phyloP scores from a whole-genome alignment of 306 rosid species.

The Morella rubra region DNA sequence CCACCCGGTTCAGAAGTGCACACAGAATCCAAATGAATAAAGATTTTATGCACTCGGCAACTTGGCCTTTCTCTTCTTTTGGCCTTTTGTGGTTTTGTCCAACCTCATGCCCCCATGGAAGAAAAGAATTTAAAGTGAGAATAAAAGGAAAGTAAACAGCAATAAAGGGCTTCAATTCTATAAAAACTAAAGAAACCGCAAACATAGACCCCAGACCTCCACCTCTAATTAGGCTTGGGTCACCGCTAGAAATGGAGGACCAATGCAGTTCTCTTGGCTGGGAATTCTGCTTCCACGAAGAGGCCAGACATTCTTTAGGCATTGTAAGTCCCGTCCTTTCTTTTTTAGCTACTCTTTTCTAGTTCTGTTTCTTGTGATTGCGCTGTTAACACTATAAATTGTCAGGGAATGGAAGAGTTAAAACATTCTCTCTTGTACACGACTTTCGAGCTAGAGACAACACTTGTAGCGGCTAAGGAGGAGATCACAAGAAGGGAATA shows the following conservation, averaged over 20 bases:
- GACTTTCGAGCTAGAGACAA: conserved; percentile 70
- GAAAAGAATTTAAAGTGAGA: conserved; percentile 21
- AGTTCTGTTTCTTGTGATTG: neutral
- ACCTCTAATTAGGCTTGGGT: conserved; percentile 7
- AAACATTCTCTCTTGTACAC: conserved; percentile 60
- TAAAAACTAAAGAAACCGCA: conserved; percentile 33
- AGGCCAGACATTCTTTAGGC: conserved; percentile 32
- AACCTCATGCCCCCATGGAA: conserved; percentile 38
- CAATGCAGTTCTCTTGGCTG: conserved; percentile 57
- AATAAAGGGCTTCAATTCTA: conserved; percentile 32
- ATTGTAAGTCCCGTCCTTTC: neutral
- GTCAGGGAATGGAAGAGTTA: conserved; percentile 66
- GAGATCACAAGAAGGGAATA: conserved; percentile 61
- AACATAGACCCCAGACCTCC: conserved; percentile 15
- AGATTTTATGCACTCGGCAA: conserved; percentile 33
- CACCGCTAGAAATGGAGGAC: conserved; percentile 56
- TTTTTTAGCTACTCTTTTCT: neutral
- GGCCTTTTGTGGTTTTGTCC: conserved; percentile 46
- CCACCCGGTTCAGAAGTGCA: conserved; percentile 25
- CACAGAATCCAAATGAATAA: conserved; percentile 30
- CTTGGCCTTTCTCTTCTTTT: conserved; percentile 42
- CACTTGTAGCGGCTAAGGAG: conserved; percentile 65
- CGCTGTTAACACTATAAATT: conserved; percentile 13
- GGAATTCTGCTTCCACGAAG: conserved; percentile 63
- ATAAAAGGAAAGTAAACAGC: conserved; percentile 29